phyloP scores from a whole-genome alignment of 2,329 filamentous ascomycete species.

The Hypoxylon sp. region DNA sequence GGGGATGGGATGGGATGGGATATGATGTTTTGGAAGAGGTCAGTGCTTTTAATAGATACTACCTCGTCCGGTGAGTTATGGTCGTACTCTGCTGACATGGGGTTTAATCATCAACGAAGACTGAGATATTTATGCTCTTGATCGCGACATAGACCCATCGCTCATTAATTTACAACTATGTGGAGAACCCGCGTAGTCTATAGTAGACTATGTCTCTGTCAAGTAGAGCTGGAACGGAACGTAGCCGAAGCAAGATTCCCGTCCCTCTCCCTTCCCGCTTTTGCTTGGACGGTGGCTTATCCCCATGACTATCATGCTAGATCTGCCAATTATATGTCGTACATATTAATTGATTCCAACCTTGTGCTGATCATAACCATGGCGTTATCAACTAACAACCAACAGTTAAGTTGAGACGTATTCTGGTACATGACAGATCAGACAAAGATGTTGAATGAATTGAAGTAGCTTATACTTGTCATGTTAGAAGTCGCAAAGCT shows the following conservation, averaged over 20 bases:
- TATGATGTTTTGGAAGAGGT: slow-evolving; percentile 26
- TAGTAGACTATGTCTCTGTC: slow-evolving; percentile 29
- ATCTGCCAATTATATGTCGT: slow-evolving; percentile 12
- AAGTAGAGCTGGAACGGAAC: slow-evolving; percentile 32
- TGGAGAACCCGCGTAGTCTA: slow-evolving; percentile 30
- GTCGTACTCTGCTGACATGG: slow-evolving; percentile 20
- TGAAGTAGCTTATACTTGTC: slow-evolving; percentile 22
- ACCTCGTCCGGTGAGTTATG: slow-evolving; percentile 17
- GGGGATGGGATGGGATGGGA: background rate
- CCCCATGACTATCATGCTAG: slow-evolving; percentile 10
- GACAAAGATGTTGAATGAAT: slow-evolving; percentile 9
- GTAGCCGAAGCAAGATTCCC: slow-evolving; percentile 40
- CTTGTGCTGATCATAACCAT: slow-evolving; percentile 15
- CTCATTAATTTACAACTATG: slow-evolving; percentile 17
- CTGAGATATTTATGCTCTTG: slow-evolving; percentile 21
- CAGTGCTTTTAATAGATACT: slow-evolving; percentile 29
- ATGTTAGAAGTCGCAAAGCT: slow-evolving; percentile 4
- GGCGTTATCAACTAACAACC: slow-evolving; percentile 7
- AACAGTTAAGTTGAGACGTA: slow-evolving; percentile 7
- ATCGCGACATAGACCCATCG: slow-evolving; percentile 20
- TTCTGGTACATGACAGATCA: slow-evolving; percentile 3
- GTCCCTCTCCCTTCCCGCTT: slow-evolving; percentile 23
- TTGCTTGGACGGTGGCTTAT: slow-evolving; percentile 24
- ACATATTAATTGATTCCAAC: slow-evolving; percentile 7
- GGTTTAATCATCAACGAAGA: slow-evolving; percentile 21